A percentile compares a stretch with the other conserved stretches of the same genome.
Conservation (phyloP, 345 rosid genomes). For the Ailanthus altissimus region DNA sequence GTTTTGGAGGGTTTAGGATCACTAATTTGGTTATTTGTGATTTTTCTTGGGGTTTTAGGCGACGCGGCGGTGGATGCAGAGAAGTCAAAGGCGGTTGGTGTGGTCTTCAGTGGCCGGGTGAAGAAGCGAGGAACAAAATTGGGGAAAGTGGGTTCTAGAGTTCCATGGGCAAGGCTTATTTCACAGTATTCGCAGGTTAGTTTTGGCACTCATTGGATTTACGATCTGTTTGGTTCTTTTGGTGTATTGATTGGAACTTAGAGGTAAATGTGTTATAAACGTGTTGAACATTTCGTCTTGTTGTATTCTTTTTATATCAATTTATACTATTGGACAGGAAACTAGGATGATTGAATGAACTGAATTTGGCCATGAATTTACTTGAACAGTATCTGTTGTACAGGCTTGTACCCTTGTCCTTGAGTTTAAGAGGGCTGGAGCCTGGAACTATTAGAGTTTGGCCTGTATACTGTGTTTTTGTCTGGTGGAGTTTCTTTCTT, state of each 20-base stretch:
- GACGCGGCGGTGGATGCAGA: constrained; percentile 44
- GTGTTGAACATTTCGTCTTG: neutral
- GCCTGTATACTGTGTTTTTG: neutral
- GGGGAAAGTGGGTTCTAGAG: constrained; percentile 41
- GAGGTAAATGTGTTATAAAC: neutral
- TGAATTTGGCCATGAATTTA: too few species aligned
- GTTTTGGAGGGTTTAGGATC: constrained; percentile 23
- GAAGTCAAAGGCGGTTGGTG: constrained; percentile 40
- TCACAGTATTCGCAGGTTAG: constrained; percentile 81
- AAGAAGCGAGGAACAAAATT: constrained; percentile 45
- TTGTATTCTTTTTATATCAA: neutral
- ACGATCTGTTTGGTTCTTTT: constrained; percentile 1
- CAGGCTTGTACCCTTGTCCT: neutral
- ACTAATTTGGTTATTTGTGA: constrained; percentile 18
- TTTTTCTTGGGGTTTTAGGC: constrained; percentile 38
- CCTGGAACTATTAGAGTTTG: neutral
- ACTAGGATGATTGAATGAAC: neutral
- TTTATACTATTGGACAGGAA: neutral
- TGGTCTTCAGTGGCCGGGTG: constrained; percentile 28
- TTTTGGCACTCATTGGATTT: neutral
- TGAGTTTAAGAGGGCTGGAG: neutral
- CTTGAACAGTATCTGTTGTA: neutral
- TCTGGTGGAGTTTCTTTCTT: neutral
- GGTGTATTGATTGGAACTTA: neutral
- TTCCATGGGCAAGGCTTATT: constrained; percentile 90